phyloP scores from a whole-genome alignment of 805 yeast species.

The Hanseniaspora singularis region DNA sequence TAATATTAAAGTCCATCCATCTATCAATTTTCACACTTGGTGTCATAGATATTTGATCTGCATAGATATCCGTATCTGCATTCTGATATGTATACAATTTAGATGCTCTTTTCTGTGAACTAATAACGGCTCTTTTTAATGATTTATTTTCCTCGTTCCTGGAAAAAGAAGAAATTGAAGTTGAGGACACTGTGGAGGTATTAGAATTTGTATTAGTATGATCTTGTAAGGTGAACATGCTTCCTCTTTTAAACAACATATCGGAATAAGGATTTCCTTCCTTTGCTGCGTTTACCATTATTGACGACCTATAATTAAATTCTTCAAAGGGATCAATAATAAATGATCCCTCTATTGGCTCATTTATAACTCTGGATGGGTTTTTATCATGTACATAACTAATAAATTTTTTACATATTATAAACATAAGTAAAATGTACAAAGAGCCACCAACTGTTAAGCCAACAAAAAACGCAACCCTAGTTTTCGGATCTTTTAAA shows the following conservation, averaged over 20 bases:
- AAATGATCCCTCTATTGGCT: constrained; percentile 15
- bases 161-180: constrained; percentile 5
- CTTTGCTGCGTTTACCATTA: constrained; percentile 11
- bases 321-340: constrained; percentile 16
- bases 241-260: constrained; percentile 14
- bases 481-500: constrained; percentile 26
- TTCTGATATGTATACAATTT: constrained; percentile 16
- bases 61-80: constrained; percentile 19
- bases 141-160: constrained; percentile 2
- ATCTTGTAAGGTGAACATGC: not conserved
- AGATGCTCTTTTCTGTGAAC: constrained; percentile 6
- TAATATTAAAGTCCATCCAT: constrained; percentile 27
- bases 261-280: constrained; percentile 12
- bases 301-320: constrained; percentile 13
- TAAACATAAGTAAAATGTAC: constrained; percentile 49
- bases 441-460: constrained; percentile 64
- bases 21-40: constrained; percentile 25
- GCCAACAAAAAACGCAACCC: constrained; percentile 75
- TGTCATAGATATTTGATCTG: constrained; percentile 21
- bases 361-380: constrained; percentile 19
- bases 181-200: not conserved
- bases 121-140: constrained; percentile 5
- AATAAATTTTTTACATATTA: constrained; percentile 42
- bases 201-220: not conserved
- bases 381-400: constrained; percentile 25